Evolutionary conservation across 2,329 filamentous ascomycete species (phyloP), one percentile per base, ranked within the genome.

Genomic region (Pseudocercospora eumusae): DNA sequence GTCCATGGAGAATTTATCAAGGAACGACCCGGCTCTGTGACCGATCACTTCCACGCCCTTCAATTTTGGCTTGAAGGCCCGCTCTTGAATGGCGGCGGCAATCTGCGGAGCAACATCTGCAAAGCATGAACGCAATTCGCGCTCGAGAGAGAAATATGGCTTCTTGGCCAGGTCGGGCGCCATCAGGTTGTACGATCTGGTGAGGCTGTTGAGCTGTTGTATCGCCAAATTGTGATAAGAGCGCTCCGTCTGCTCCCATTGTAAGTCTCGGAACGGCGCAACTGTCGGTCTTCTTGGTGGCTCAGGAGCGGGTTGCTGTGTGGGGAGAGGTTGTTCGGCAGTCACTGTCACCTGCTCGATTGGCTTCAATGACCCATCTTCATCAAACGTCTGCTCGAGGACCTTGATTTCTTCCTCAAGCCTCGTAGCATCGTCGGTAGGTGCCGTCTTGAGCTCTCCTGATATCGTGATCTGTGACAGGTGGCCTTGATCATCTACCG

Each of bases 131-230:
- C 82, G 83, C 15, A 98, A 82, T 77, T 99, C 95, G 54, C 93
- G 86, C 49, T 92, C 86, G 7, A 98, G 84, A 1, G 83, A 88
- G 72, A 92, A 92, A 75, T 98, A 98, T 0, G 93, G 91, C 75
- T 96, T 96, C 77, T 95, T 96, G 2, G 93, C 93, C 1, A 96
- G 82, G 59, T 92, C 88, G 0, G 95, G 95, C 0, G 95, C 93
- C 87, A 96, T 93, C 2, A 98, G 84, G 70, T 98, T 98, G 80
- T 99, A 99, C 13, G 90, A 90, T 25, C 95, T 86, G 7, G 92
- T 89, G 54, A 96, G 82, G 28, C 79, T 76, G 76, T 98, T 98
- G 60, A 98, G 85, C 60, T 91, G 86, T 52, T 84, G 83, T 66
- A 99, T 84, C 4, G 91, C 86, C 4, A 95, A 83, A 42, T 84